Evolutionary conservation across 768 basidiomycete species (phyloP).

Genomic region (Galerina sulciceps): DNA sequence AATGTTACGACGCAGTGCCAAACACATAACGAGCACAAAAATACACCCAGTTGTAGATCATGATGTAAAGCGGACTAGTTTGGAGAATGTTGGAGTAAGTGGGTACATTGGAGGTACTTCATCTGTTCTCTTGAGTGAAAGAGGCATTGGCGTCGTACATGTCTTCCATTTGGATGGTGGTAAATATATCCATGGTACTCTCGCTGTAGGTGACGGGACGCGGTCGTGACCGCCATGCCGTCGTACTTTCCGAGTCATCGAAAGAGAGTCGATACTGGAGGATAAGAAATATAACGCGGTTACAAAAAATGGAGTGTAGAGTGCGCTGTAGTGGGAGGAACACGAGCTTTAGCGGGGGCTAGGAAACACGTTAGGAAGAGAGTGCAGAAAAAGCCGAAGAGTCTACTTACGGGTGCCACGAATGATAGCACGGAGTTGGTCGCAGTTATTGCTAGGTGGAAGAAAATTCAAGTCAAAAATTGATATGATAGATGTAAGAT

Average conservation of each 20-base stretch:
- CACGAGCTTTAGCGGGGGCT: neutral
- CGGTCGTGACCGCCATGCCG: neutral
- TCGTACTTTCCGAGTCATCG: no score
- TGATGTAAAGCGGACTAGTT: no score
- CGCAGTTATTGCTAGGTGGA: neutral
- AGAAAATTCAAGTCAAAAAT: no score
- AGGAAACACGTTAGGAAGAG: no score
- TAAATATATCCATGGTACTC: neutral
- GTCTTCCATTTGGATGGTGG: neutral
- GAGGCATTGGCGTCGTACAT: neutral
- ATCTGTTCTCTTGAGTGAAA: no score
- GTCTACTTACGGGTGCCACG: neutral
- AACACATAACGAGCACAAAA: no score
- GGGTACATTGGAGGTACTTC: no score
- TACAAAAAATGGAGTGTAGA: constrained; percentile 7
- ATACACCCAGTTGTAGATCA: no score
- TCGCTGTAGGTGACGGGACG: neutral
- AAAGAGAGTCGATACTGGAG: neutral
- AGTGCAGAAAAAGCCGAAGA: no score
- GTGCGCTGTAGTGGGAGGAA: neutral
- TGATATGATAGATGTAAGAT: neutral
- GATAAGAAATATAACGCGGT: constrained; percentile 7
- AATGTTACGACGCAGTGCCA: no score
- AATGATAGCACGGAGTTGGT: neutral
- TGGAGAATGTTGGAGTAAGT: no score